These are phyloP conservation scores for Diaporthe vaccinii DNA, from an alignment of 2,329 filamentous ascomycete species.

Conservation along the genomic window DNA sequence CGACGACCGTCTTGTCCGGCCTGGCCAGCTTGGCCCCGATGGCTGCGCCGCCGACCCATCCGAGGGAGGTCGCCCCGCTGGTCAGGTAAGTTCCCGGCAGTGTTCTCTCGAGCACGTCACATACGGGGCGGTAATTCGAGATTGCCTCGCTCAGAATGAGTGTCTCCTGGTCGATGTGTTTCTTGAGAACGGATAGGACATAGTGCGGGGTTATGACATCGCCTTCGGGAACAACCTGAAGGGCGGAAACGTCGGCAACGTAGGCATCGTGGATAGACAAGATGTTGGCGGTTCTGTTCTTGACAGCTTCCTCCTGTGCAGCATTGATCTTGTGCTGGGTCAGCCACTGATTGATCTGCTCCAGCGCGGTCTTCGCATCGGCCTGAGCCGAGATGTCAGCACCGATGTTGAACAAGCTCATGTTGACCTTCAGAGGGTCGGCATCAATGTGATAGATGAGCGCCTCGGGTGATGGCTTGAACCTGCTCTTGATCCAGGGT, in stretches of 20 bases:
- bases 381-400: background rate
- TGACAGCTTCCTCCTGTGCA: background rate
- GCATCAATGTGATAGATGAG: constrained; percentile 75
- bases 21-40: background rate
- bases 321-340: background rate
- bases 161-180: background rate
- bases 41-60: background rate
- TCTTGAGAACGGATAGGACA: background rate
- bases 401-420: background rate
- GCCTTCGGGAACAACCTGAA: background rate
- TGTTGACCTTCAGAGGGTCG: constrained; percentile 69
- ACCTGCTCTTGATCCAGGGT: constrained; percentile 76
- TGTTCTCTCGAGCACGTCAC: background rate
- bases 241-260: background rate
- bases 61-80: background rate
- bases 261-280: background rate
- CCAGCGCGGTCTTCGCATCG: background rate
- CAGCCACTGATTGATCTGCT: background rate
- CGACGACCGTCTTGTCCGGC: background rate
- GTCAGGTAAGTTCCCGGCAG: background rate
- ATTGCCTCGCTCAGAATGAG: background rate
- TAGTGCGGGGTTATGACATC: background rate
- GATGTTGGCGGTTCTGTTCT: background rate
- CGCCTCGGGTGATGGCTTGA: constrained; percentile 67
- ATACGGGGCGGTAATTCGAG: background rate